Base-by-base conservation (phyloP, 1,139 yeast species). In the Meyerozyma athensensis region DNA sequence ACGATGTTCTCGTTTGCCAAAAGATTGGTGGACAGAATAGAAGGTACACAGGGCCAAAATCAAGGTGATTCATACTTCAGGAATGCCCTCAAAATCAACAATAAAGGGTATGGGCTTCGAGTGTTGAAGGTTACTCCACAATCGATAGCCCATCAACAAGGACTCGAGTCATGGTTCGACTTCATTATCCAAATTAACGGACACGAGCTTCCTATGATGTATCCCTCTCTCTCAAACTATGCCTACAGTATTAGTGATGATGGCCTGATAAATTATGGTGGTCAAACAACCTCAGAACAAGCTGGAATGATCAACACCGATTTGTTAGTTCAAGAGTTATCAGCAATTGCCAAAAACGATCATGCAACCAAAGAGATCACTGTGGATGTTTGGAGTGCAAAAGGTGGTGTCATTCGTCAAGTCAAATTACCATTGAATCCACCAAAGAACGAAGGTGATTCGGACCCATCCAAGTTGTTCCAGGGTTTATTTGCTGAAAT, bases 1-100 rank as follows among this genome's bases (percentile, higher is more conserved):
- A 17, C 32, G 20, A 87, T 87, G 97, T 84, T 87, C 61, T 85
- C 95, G 22, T 85, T 89, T 61, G 96, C 97, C 7, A 86, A 82
- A 56, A 85, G 80, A 50, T 59, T 89, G 36, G 96, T 87, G 22
- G 84, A 80, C 50, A 73, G 87, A 19, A 71, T 90, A 33, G 96
- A 87, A 51, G 58, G 55, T 4, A 34, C 39, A 18, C 26, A 38
- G 19, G 73, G 74, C 1, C 60, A 43, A 44, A 47, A 48, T 5
- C 54, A 59, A 4, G 30, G 39, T 16, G 85, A 79, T 50, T 68
- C 79, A 2, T 80, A 79, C 51, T 80, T 77, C 60, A 70, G 73
- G 42, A 52, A 61, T 28, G 62, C 76, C 6, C 62, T 66, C 18
- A 53, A 53, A 31, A 47, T 62, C 39, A 69, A 69, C 49, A 70